phyloP scores from a whole-genome alignment of 106 monocot genomes.

The Dendrobium huoshanense region DNA sequence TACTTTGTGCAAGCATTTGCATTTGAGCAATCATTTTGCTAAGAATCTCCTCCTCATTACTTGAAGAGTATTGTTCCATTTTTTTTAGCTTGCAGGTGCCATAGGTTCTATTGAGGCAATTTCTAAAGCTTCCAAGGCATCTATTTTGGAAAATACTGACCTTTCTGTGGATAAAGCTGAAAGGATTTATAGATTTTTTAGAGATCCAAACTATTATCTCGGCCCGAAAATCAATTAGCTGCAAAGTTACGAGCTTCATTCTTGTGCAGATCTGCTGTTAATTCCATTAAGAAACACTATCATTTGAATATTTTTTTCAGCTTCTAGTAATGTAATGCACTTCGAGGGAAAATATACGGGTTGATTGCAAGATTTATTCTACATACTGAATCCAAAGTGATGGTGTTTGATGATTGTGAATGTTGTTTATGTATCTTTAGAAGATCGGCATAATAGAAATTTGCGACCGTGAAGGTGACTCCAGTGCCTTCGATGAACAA shows the following conservation, averaged over 20 bases:
- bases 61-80: background rate
- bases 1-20: background rate
- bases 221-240: constrained; percentile 48
- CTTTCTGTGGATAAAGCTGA: constrained; percentile 90
- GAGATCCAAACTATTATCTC: constrained; percentile 69
- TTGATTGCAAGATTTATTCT: background rate
- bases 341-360: background rate
- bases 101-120: constrained; percentile 92
- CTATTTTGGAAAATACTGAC: constrained; percentile 84
- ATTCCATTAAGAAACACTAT: background rate
- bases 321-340: background rate
- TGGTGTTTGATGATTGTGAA: background rate
- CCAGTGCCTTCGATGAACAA: too few species aligned
- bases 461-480: too few species aligned
- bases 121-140: constrained; percentile 67
- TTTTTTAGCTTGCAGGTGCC: constrained; percentile 68
- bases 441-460: too few species aligned
- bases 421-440: background rate
- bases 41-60: background rate
- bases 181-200: constrained; percentile 77
- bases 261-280: background rate
- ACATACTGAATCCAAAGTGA: background rate
- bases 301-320: background rate
- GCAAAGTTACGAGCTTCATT: background rate
- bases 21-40: background rate